Percentiles rank a stretch among this genome's conserved stretches.
phyloP scores from a whole-genome alignment of 768 basidiomycete genomes.

The Panaeolus cyanescens region DNA sequence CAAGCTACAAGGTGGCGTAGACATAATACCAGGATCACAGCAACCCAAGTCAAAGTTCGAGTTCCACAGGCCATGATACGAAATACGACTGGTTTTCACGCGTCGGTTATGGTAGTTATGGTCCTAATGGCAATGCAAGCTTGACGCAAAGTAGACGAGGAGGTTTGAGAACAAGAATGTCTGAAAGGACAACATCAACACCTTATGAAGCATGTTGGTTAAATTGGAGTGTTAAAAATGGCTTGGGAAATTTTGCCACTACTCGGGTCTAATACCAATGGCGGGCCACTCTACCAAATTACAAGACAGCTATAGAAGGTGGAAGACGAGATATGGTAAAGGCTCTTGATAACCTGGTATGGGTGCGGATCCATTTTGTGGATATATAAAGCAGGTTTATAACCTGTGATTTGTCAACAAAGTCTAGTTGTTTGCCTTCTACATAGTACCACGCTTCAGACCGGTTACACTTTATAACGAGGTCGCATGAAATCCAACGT shows the following conservation, averaged over 20 bases:
- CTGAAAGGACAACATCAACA: not conserved
- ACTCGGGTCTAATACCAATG: not conserved
- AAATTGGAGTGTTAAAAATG: not conserved
- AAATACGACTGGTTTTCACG: not conserved
- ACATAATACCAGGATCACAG: conserved; percentile 6
- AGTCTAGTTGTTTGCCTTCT: too few relatives aligned
- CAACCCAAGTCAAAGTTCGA: conserved; percentile 12
- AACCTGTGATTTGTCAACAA: too few relatives aligned
- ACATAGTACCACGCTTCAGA: too few relatives aligned
- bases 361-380: too few relatives aligned
- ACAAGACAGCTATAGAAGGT: too few relatives aligned
- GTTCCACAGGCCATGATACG: conserved; percentile 6
- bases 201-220: not conserved
- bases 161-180: not conserved
- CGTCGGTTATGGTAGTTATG: not conserved
- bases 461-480: too few relatives aligned
- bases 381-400: too few relatives aligned
- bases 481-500: too few relatives aligned
- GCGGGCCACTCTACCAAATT: too few relatives aligned
- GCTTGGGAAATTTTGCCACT: not conserved
- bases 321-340: too few relatives aligned
- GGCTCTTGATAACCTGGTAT: too few relatives aligned
- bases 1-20: not conserved
- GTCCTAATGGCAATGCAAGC: not conserved
- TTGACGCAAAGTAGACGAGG: not conserved